Percentiles rank a stretch among this genome's conserved stretches.
Evolutionary conservation across 2,329 filamentous ascomycete species (phyloP).

Genomic region (Periconia digitata): DNA sequence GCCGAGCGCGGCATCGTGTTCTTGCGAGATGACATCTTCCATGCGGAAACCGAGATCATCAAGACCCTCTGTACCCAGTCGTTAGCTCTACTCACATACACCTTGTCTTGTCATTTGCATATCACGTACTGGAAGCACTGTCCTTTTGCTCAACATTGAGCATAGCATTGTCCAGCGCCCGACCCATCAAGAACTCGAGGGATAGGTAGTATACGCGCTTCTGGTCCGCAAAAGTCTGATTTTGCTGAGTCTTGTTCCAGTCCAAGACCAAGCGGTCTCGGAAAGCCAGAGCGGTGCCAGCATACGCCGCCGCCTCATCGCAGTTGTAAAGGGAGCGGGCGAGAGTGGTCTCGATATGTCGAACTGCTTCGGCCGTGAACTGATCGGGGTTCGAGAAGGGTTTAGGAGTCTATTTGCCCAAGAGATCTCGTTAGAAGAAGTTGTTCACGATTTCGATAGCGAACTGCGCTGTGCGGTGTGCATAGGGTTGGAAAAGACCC

Average conservation of each 20-base stretch:
- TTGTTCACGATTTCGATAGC: slow-evolving; percentile 12
- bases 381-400: slow-evolving; percentile 79
- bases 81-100: slow-evolving; percentile 13
- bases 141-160: slow-evolving; percentile 90
- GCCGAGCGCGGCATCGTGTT: slow-evolving; percentile 93
- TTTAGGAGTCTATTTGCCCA: slow-evolving; percentile 59
- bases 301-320: slow-evolving; percentile 89
- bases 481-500: background rate
- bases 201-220: slow-evolving; percentile 98
- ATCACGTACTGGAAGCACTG: slow-evolving; percentile 68
- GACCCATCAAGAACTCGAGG: slow-evolving; percentile 96
- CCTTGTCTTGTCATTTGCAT: background rate
- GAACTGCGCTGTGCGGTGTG: too few relatives aligned
- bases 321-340: slow-evolving; percentile 98
- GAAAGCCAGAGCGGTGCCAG: slow-evolving; percentile 87
- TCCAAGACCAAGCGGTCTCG: slow-evolving; percentile 89
- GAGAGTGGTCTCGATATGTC: slow-evolving; percentile 93
- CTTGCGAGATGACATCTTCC: slow-evolving; percentile 91
- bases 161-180: slow-evolving; percentile 97
- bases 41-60: slow-evolving; percentile 91
- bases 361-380: slow-evolving; percentile 82
- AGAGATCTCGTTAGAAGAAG: too few relatives aligned
- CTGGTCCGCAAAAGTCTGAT: slow-evolving; percentile 84
- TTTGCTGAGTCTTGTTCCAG: slow-evolving; percentile 98
- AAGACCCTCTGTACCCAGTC: slow-evolving; percentile 70